Percentiles rank a stretch among this genome's conserved stretches.
Conservation (phyloP, 2,329 filamentous ascomycete species). For the Gyromitra esculenta region DNA sequence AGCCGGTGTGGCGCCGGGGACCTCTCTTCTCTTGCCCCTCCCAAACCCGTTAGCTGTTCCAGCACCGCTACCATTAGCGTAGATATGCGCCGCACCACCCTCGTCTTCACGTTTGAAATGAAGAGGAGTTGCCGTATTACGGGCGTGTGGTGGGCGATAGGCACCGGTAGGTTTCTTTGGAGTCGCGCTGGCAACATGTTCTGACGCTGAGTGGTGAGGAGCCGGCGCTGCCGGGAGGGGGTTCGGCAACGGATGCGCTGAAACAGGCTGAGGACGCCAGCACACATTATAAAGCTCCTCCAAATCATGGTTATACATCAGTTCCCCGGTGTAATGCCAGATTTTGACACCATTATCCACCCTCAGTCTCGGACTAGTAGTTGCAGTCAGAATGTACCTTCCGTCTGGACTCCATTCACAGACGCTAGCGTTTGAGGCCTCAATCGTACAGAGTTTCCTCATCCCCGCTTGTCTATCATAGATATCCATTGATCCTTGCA, state of each 20-base stretch:
- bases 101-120: slow-evolving; percentile 98
- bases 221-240: slow-evolving; percentile 77
- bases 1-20: slow-evolving; percentile 84
- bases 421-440: slow-evolving; percentile 93
- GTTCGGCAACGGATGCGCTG: slow-evolving; percentile 71
- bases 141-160: slow-evolving; percentile 92
- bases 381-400: slow-evolving; percentile 95
- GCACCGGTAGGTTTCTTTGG: slow-evolving; percentile 97
- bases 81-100: slow-evolving; percentile 85
- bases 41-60: slow-evolving; percentile 78
- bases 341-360: slow-evolving; percentile 97
- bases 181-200: slow-evolving; percentile 83
- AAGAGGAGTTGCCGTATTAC: slow-evolving; percentile 85
- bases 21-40: slow-evolving; percentile 74
- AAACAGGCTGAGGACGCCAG: slow-evolving; percentile 80
- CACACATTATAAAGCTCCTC: slow-evolving; percentile 88
- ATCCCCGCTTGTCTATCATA: slow-evolving; percentile 97
- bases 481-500: slow-evolving; percentile 96
- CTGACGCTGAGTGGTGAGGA: slow-evolving; percentile 82
- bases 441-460: slow-evolving; percentile 89
- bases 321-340: slow-evolving; percentile 81
- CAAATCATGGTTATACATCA: slow-evolving; percentile 98
- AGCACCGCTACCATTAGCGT: slow-evolving; percentile 63
- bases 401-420: slow-evolving; percentile 98
- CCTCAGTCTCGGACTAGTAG: slow-evolving; percentile 90